A percentile compares a stretch with the other conserved stretches of the same genome.
These are phyloP conservation scores for Neurospora sp. DNA, from an alignment of 2,329 filamentous ascomycete species.

Conservation along the genomic window DNA sequence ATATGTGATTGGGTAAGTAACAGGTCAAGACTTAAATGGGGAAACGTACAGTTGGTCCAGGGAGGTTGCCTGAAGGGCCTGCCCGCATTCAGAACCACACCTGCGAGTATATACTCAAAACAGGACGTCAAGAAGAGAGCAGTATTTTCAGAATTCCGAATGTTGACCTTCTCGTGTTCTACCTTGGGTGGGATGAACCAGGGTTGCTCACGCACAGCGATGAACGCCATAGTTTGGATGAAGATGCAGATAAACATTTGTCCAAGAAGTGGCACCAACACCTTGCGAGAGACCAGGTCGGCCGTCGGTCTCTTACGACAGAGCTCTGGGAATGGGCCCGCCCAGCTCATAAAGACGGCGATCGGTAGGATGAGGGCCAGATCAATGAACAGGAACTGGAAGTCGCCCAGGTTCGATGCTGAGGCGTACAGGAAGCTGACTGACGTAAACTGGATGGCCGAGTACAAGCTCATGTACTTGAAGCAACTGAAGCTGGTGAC, in stretches of 20 bases:
- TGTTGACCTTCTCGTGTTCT: constrained; percentile 70
- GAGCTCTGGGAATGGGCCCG: constrained; percentile 67
- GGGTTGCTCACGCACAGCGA: constrained; percentile 64
- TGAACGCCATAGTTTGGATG: constrained; percentile 65
- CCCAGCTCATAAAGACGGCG: constrained; percentile 98
- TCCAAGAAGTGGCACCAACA: constrained; percentile 78
- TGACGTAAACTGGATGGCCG: constrained; percentile 96
- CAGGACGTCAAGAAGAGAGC: constrained; percentile 82
- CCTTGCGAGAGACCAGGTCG: constrained; percentile 84
- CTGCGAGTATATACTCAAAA: constrained; percentile 90
- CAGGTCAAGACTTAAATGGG: background rate
- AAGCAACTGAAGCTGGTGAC: constrained; percentile 99
- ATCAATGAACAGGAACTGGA: constrained; percentile 97
- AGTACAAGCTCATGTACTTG: constrained; percentile 99
- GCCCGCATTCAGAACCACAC: constrained; percentile 83
- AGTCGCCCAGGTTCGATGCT: constrained; percentile 90
- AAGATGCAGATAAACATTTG: constrained; percentile 76
- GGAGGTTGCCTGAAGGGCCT: constrained; percentile 79
- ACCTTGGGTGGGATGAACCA: constrained; percentile 80
- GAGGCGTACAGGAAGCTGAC: constrained; percentile 94
- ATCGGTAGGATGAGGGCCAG: constrained; percentile 87
- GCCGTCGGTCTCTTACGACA: constrained; percentile 83
- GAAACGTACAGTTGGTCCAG: constrained; percentile 61
- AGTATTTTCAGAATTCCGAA: constrained; percentile 89
- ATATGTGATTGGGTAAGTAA: background rate